phyloP scores from a whole-genome alignment of 73 alveolate genomes.

The Paramecium sonneborni region DNA sequence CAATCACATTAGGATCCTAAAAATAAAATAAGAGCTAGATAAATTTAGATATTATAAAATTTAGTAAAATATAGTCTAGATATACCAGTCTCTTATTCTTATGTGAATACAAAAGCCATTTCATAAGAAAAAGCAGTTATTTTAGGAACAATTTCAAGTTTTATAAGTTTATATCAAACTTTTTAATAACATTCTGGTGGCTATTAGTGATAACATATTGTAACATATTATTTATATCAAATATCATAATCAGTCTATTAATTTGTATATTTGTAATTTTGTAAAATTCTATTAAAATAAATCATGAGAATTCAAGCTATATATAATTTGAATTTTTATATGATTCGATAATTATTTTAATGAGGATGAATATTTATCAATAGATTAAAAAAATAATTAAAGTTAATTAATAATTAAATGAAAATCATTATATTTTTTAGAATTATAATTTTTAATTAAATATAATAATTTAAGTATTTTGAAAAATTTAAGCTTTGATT shows the following conservation, averaged over 20 bases:
- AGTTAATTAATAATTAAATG: too few relatives aligned
- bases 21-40: background rate
- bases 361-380: too few relatives aligned
- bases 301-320: too few relatives aligned
- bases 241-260: background rate
- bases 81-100: conserved; percentile 25
- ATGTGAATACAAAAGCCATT: background rate
- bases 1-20: background rate
- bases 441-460: too few relatives aligned
- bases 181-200: conserved; percentile 41
- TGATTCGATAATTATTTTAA: too few relatives aligned
- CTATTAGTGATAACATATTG: background rate
- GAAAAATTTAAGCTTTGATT: too few relatives aligned
- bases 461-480: too few relatives aligned
- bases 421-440: too few relatives aligned
- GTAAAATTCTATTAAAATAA: too few relatives aligned
- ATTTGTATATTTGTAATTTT: too few relatives aligned
- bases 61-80: conserved; percentile 14
- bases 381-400: too few relatives aligned
- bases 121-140: conserved; percentile 16
- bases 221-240: background rate
- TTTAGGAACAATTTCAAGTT: conserved; percentile 30
- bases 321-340: too few relatives aligned
- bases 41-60: background rate
- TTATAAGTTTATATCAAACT: conserved; percentile 40